phyloP scores from a whole-genome alignment of 1,139 yeast genomes.

The Meyerozyma carpophila region DNA sequence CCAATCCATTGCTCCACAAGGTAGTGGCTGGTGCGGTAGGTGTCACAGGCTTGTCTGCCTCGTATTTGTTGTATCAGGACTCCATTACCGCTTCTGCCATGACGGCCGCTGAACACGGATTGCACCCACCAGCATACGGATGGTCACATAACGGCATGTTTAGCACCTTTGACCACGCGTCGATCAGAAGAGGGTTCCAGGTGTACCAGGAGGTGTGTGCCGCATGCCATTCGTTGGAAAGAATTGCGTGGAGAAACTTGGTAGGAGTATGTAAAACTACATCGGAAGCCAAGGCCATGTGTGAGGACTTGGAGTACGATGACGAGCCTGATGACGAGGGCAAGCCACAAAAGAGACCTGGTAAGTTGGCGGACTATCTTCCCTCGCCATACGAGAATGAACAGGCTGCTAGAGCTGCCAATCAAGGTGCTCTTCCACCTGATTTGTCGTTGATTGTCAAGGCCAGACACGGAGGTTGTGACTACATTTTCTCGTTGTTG shows the following conservation, averaged over 20 bases:
- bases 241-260: slow-evolving; percentile 97
- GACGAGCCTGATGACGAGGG: slow-evolving; percentile 99
- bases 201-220: slow-evolving; percentile 99
- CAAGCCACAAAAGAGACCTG: slow-evolving; percentile 96
- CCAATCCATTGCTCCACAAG: slow-evolving; percentile 43
- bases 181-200: slow-evolving; percentile 98
- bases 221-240: slow-evolving; percentile 94
- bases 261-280: slow-evolving; percentile 96
- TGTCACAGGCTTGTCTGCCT: slow-evolving; percentile 64
- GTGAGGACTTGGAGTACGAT: slow-evolving; percentile 95
- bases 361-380: slow-evolving; percentile 93
- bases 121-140: slow-evolving; percentile 87
- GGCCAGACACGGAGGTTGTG: slow-evolving; percentile 99
- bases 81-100: slow-evolving; percentile 85
- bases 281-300: slow-evolving; percentile 86
- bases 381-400: slow-evolving; percentile 97
- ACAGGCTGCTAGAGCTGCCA: slow-evolving; percentile 99
- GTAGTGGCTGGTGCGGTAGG: slow-evolving; percentile 62
- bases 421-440: slow-evolving; percentile 99
- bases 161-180: slow-evolving; percentile 90
- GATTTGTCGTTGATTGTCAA: slow-evolving; percentile 95
- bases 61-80: slow-evolving; percentile 74
- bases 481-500: slow-evolving; percentile 88
- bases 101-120: slow-evolving; percentile 99
- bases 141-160: slow-evolving; percentile 96